Evolutionary conservation across 169 alveolate species (phyloP).

Genomic region (Plasmodium coatneyi): DNA sequence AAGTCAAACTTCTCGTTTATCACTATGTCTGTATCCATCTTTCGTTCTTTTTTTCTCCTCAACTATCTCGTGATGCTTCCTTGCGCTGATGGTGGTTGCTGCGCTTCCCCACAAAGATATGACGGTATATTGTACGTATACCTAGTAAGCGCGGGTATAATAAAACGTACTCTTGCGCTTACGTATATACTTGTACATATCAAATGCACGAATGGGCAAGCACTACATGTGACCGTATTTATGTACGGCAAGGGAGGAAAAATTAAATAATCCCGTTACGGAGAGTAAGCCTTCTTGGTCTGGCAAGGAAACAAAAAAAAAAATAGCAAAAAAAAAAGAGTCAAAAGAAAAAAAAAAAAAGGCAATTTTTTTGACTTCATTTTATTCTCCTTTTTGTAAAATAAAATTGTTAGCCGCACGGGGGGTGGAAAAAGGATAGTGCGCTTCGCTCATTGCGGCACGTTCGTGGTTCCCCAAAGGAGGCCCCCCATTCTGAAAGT

Average conservation of each 20-base stretch:
- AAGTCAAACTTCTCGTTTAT: constrained; percentile 85
- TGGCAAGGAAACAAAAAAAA: not conserved
- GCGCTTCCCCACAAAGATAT: not conserved
- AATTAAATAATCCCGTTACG: not conserved
- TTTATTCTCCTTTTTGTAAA: not conserved
- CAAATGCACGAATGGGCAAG: not conserved
- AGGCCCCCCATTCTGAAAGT: not conserved
- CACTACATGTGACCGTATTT: not conserved
- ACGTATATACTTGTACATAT: not conserved
- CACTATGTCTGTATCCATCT: constrained; percentile 75
- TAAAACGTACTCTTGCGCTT: not conserved
- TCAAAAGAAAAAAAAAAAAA: not conserved
- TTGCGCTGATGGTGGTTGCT: not conserved
- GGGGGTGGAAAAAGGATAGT: not conserved
- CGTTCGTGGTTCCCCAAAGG: not conserved
- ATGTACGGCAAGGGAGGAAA: not conserved
- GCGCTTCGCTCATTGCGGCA: not conserved
- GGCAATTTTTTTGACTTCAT: not conserved
- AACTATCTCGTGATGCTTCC: not conserved
- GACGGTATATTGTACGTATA: not conserved
- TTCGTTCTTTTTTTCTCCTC: not conserved
- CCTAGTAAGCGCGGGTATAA: not conserved
- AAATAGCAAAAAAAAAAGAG: not conserved
- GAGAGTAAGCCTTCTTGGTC: not conserved
- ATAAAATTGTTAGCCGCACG: not conserved